A percentile compares a stretch with the other conserved stretches of the same genome.
phyloP scores from a whole-genome alignment of 2,329 filamentous ascomycete genomes.

The Dothideomycetes sp. region DNA sequence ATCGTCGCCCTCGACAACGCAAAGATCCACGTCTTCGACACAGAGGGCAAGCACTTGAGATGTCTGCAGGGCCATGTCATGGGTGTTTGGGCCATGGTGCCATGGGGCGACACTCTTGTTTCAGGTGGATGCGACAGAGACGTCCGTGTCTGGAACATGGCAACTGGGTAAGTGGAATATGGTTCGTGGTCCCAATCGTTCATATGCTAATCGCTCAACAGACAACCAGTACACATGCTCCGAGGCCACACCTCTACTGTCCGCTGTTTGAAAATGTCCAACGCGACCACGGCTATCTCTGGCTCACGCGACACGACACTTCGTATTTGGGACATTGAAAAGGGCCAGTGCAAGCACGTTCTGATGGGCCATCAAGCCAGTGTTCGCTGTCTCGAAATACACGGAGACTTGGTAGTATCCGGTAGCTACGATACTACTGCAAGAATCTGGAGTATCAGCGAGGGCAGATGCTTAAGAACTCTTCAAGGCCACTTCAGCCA shows the following conservation, averaged over 20 bases:
- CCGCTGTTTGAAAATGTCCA: constrained; percentile 94
- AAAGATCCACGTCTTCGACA: constrained; percentile 96
- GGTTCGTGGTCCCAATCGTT: background rate
- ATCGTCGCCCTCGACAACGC: constrained; percentile 96
- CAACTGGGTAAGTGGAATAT: constrained; percentile 60
- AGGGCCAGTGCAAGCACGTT: constrained; percentile 81
- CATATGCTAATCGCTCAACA: too few relatives aligned
- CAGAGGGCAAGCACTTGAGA: constrained; percentile 76
- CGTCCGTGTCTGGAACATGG: constrained; percentile 93
- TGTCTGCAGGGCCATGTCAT: constrained; percentile 93
- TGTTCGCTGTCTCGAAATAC: constrained; percentile 88
- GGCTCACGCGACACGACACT: constrained; percentile 92
- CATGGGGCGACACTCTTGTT: constrained; percentile 89
- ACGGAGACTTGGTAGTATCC: constrained; percentile 94
- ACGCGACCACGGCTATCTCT: constrained; percentile 87
- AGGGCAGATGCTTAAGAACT: constrained; percentile 84
- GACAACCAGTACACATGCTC: constrained; percentile 59
- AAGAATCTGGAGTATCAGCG: constrained; percentile 94
- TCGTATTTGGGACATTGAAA: constrained; percentile 86
- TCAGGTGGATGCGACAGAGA: constrained; percentile 95
- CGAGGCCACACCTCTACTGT: constrained; percentile 96
- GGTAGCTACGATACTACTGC: constrained; percentile 97
- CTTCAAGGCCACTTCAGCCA: constrained; percentile 94
- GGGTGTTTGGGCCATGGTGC: constrained; percentile 99
- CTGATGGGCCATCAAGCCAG: constrained; percentile 92